Evolutionary conservation across 73 alveolate species (phyloP), one percentile per base, ranked within the genome.

Genomic region (Stentor coeruleus): DNA sequence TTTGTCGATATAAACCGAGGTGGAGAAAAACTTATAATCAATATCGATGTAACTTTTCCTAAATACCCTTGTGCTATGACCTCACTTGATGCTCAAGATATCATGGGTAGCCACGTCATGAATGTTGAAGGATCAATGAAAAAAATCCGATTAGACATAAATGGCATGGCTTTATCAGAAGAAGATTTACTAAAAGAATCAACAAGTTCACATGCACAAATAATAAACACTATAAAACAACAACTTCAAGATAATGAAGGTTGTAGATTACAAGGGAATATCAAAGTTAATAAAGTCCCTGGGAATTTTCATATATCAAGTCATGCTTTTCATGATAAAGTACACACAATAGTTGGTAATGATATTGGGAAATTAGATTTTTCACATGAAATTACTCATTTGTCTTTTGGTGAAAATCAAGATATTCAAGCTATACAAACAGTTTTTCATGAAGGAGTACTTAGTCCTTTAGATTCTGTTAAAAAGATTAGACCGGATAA

Each of bases 261-360:
- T 33, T 95, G 99, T 82, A 73, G 88, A 58, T 81, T 95, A 58
- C 58, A 87, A 38, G 99, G 99, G 3, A 77, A 87, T 31, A 83
- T 95, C 39, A n/a, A 49, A 35, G 91, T 95, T 20, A 88, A 88
- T 85, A 91, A 91, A 85, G 93, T 93, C n/a, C 96, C 98, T 38
- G 98, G 98, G 28, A 92, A 92, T 84, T 92, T 92, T 81, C 98
- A 92, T 82, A 85, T 92, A 14, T 83, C 92, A 49, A 79, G 93
- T 2, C 98, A 92, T 85, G 91, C 96, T 6, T 37, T 40, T 20
- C 79, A 66, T 66, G 79, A 66, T 20, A 1, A 28, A 11, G 33
- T 66, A 31, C 20, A 14, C n/a, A 66, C 49, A 2, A 37, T 66
- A 28, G 49, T 40, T 28, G 11, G 0, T 20, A 20, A 0, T 1